Evolutionary conservation across 2,329 filamentous ascomycete genomes (phyloP), one percentile per base, ranked within the genome.

Genomic region (Mycocentrospora acerina): DNA sequence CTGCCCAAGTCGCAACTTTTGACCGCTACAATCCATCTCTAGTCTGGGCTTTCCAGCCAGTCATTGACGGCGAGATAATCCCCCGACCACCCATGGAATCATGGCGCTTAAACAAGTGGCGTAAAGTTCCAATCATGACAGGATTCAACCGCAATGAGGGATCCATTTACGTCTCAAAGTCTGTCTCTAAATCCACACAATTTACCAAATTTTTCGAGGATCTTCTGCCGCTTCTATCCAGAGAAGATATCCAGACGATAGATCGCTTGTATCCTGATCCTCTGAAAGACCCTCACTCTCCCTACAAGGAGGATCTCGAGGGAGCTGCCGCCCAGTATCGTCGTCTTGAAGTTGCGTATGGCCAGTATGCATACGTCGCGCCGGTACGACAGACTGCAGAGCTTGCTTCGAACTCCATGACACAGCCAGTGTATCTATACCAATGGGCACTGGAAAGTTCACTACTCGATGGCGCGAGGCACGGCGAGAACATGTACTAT

Each of bases 61-160:
- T 83, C 24, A 77, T 88, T 40, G 83, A 86, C 54, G 76, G 76
- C 4, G 74, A 77, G 10, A 62, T 83, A 11, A 80, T 88, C 36
- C 71, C 75, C 2, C 70, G 75, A 17, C 66, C 76, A 9, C 83
- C 84, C 3, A 71, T 84, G 10, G 68, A 73, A n/a, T 73, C 75
- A n/a, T 85, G 80, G 80, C 60, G 70, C 17, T 67, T 73, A 1
- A 70, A 74, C 1, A 62, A 69, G 12, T 79, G 74, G 59, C 72
- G 82, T 49, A 72, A 73, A 46, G 71, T 83, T 7, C 80, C 82
- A 7, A 75, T 88, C 32, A 67, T 89, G 32, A 86, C 83, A 0
- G 85, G 85, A 7, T 88, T 82, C 70, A 83, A 82, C 63, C 78
- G 80, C 26, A 82, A 88, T 54, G 85, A 89, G 61, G 85, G 84